Base-by-base conservation (phyloP, 371 early-diverging fungal genomes). In the Mucor indicus region DNA sequence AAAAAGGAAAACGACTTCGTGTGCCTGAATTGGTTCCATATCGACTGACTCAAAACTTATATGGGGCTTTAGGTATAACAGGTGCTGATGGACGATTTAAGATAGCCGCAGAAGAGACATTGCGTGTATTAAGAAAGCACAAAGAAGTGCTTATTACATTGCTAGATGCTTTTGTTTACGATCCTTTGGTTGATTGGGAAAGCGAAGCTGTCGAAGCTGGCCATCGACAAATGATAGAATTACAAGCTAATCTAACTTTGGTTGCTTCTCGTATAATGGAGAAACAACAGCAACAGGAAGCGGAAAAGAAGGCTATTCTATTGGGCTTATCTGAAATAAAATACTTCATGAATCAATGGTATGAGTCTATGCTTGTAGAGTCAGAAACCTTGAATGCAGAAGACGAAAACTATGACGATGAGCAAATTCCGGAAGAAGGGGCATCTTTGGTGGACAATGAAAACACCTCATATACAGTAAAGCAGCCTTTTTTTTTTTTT, bases 11-110 rank as follows among this genome's bases (percentile, higher is more conserved):
- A 49, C 64, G 78, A 36, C 76, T 99, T 8, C 84, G 90, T 15
- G 84, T 98, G 4, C 98, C 98, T 11, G 99, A 99, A 70, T 79
- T 80, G 22, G 98, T 98, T 0, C 99, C 99, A 1, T 99, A 96
- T 66, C 83, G 99, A 25, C 68, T 99, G 32, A 97, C 98, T 2
- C 87, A 89, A 54, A 96, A 97, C 50, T 48, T 94, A 44, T 62
- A 84, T 11, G 70, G 76, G 15, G 91, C 87, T 11, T 64, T 94
- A 47, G 93, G 93, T 6, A 64, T 92, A 36, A 79, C 89, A 3
- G 90, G 90, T 3, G 69, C 84, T 3, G 89, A 94, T 25, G 97
- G 96, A 2, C 60, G 69, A 21, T 98, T 91, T 62, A 82, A 80
- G 46, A 70, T 73, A 31, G 75, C 87, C 1, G 84, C 91, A 35